phyloP scores from a whole-genome alignment of 495 filamentous ascomycete genomes.

The Penicillium crystallinum region DNA sequence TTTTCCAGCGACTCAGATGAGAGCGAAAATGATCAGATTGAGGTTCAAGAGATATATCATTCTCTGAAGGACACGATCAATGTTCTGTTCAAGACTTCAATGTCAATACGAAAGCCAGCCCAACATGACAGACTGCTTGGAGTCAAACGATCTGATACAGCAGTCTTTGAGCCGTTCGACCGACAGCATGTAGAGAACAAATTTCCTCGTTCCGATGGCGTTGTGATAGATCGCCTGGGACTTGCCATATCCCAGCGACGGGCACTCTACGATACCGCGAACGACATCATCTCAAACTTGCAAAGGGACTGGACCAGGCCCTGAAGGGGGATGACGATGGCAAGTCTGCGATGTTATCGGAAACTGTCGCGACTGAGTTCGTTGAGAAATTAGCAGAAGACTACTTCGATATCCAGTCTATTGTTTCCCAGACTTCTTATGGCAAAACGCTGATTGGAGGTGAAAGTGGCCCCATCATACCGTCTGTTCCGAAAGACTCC shows the following conservation, averaged over 20 bases:
- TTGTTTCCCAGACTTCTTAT: not conserved
- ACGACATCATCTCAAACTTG: too few species aligned
- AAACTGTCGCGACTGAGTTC: too few species aligned
- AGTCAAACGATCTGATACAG: not conserved
- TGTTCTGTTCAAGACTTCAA: not conserved
- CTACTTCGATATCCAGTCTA: too few species aligned
- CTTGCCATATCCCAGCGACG: not conserved
- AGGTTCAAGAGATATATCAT: not conserved
- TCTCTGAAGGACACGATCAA: not conserved
- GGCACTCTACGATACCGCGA: too few species aligned
- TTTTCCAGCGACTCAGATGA: not conserved
- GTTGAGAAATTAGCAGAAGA: too few species aligned
- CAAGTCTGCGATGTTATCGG: too few species aligned
- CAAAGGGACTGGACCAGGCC: too few species aligned
- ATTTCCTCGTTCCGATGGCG: not conserved
- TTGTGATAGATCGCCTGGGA: too few species aligned
- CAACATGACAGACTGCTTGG: not conserved
- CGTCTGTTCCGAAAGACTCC: slow-evolving; percentile 9
- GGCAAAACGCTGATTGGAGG: not conserved
- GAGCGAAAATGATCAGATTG: not conserved
- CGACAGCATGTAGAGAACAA: slow-evolving; percentile 7
- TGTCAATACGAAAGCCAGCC: not conserved
- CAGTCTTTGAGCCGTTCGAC: not conserved
- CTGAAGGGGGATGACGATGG: too few species aligned
- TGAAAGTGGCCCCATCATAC: not conserved